These are phyloP conservation scores for Aspergillus panamensis DNA, from an alignment of 495 filamentous ascomycete species.

Conservation along the genomic window DNA sequence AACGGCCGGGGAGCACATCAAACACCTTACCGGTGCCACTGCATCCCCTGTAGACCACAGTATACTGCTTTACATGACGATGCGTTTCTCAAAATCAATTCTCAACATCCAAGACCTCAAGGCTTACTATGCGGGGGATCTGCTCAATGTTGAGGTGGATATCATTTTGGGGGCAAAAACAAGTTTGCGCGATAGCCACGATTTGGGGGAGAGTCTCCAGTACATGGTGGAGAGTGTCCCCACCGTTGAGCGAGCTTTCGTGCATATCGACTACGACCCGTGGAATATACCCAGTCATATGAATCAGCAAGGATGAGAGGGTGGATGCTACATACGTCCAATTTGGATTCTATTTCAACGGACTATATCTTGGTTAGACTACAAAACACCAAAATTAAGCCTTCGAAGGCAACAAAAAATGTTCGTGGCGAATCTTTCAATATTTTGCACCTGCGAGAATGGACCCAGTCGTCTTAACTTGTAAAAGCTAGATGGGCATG, in stretches of 20 bases:
- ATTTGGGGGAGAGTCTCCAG: conserved; percentile 82
- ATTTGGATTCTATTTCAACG: neutral
- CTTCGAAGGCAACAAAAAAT: no score
- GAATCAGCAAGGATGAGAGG: conserved; percentile 50
- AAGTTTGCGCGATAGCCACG: conserved; percentile 79
- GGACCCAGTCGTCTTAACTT: neutral
- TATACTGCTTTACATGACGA: conserved; percentile 83
- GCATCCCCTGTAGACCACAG: conserved; percentile 79
- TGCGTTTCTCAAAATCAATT: conserved; percentile 89
- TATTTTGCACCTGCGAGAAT: no score
- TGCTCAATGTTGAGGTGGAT: conserved; percentile 81
- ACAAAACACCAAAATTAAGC: no score
- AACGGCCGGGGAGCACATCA: conserved; percentile 75
- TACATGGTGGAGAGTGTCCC: conserved; percentile 89
- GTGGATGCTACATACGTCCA: neutral
- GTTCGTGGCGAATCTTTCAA: no score
- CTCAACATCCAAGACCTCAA: conserved; percentile 83
- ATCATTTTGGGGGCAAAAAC: conserved; percentile 79
- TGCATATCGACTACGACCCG: conserved; percentile 77
- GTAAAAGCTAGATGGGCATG: neutral
- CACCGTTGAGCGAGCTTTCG: conserved; percentile 64
- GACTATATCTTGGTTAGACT: no score
- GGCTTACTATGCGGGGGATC: conserved; percentile 86
- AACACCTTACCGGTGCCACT: conserved; percentile 76
- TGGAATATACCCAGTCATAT: conserved; percentile 86